Percentiles rank a stretch among this genome's conserved stretches.
Conservation (phyloP, 441 rosid species). For the Brassica balearica region DNA sequence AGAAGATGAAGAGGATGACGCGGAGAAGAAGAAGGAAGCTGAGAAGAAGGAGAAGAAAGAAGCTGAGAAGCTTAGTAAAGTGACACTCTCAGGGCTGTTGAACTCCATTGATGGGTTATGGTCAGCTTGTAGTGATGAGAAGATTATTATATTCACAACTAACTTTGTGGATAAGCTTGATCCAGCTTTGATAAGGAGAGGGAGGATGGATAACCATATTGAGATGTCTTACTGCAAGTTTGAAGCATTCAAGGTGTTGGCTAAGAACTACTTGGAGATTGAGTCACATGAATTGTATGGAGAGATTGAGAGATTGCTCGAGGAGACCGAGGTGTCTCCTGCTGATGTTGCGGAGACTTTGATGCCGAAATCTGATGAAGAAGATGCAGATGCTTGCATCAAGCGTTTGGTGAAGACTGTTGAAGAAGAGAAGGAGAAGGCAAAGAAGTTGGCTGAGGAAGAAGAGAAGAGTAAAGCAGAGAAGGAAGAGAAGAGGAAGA, state of each 20-base stretch:
- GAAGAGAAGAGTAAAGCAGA: conserved; percentile 35
- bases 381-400: conserved; percentile 28
- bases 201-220: conserved; percentile 54
- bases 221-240: conserved; percentile 53
- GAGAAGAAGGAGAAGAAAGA: conserved; percentile 15
- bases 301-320: conserved; percentile 26
- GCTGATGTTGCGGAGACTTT: conserved; percentile 57
- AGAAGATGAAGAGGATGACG: conserved; percentile 24
- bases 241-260: conserved; percentile 55
- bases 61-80: conserved; percentile 16
- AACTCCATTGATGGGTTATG: conserved; percentile 39
- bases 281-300: conserved; percentile 40
- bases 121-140: conserved; percentile 46
- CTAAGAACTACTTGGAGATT: conserved; percentile 48
- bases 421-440: conserved; percentile 18
- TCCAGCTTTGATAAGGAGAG: conserved; percentile 54
- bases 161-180: conserved; percentile 57
- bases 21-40: conserved; percentile 1
- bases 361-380: conserved; percentile 50
- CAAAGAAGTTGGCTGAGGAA: conserved; percentile 42
- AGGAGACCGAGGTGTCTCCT: conserved; percentile 46
- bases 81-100: conserved; percentile 32
- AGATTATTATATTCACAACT: conserved; percentile 53
- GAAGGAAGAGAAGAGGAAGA: conserved; percentile 31
- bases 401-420: conserved; percentile 25